Base-by-base conservation (phyloP, 2,329 filamentous ascomycete species). In the Trichoderma sp. region DNA sequence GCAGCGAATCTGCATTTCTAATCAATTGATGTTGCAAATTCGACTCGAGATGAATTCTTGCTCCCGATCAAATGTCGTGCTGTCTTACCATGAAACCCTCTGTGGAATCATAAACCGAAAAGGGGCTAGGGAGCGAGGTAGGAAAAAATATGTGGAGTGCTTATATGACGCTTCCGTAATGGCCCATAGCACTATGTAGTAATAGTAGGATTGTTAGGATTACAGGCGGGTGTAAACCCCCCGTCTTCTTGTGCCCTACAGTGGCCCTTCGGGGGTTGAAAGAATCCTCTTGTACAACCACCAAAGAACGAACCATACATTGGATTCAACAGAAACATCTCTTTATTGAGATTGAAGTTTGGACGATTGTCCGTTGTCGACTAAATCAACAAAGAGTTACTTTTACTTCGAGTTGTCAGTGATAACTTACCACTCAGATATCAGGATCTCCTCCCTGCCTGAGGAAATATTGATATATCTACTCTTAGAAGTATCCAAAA, bases 391-490 rank as follows among this genome's bases (percentile, higher is more conserved):
- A n/a, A 45, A 45, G 1, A 1, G 7, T 45, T 45, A 9, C 6
- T n/a, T 45, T 0, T 45, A 45, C 18, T 0, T n/a, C 1, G 41
- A n/a, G 16, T 45, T 45, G 41, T 45, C 2, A 9, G 16, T 1
- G 16, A n/a, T n/a, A 0, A 1, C 41, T n/a, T 45, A n/a, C 1
- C 7, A 9, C 41, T 45, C 18, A n/a, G 16, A 2, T 3, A n/a
- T n/a, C 41, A 3, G 41, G 0, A 45, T 9, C 6, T n/a, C 16
- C 41, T 45, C 1, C 16, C 1, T 45, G 16, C 0, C 7, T 4
- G 0, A 3, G 3, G 9, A 9, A 8, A 2, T 9, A n/a, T 45
- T 45, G 41, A 45, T 45, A n/a, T 7, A 1, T 4, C 3, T 45
- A n/a, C 16, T 9, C 4, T 7, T 45, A 45, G 18, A 9, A n/a